Conservation (phyloP, 345 rosid species). For the Hibiscus syriacus region DNA sequence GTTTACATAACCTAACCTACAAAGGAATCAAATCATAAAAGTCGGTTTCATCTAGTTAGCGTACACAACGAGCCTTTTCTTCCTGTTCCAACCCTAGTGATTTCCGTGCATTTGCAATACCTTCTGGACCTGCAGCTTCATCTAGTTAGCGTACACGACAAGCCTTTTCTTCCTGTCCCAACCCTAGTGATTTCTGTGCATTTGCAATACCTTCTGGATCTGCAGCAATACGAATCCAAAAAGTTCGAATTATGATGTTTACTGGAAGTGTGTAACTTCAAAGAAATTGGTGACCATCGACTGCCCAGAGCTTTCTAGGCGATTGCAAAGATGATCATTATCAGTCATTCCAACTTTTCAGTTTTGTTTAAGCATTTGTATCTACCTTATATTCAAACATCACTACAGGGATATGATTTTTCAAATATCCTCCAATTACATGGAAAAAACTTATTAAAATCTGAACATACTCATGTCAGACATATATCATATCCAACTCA, state of each 20-base stretch:
- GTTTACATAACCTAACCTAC: background rate
- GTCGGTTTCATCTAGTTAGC: background rate
- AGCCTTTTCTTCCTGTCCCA: conserved; percentile 88
- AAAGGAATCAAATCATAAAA: background rate
- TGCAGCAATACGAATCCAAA: conserved; percentile 19
- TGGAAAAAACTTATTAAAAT: background rate
- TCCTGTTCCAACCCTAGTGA: too few species aligned
- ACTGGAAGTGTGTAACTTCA: background rate
- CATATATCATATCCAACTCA: background rate
- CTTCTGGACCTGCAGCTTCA: conserved; percentile 47
- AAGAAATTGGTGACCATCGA: background rate
- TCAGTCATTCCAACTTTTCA: background rate
- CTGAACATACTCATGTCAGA: background rate
- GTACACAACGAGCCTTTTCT: background rate
- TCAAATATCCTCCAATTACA: background rate
- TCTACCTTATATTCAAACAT: too few species aligned
- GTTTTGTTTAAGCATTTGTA: too few species aligned
- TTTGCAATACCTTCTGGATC: conserved; percentile 96
- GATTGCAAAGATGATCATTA: background rate
- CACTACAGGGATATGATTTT: background rate
- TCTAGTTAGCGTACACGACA: conserved; percentile 50
- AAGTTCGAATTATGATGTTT: background rate
- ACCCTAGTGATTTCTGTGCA: conserved; percentile 86
- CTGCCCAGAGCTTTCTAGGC: background rate
- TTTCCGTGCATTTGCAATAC: too few species aligned